Percentiles rank a stretch among this genome's conserved stretches.
phyloP scores from a whole-genome alignment of 768 basidiomycete genomes.

The Lactifluus echinatus region DNA sequence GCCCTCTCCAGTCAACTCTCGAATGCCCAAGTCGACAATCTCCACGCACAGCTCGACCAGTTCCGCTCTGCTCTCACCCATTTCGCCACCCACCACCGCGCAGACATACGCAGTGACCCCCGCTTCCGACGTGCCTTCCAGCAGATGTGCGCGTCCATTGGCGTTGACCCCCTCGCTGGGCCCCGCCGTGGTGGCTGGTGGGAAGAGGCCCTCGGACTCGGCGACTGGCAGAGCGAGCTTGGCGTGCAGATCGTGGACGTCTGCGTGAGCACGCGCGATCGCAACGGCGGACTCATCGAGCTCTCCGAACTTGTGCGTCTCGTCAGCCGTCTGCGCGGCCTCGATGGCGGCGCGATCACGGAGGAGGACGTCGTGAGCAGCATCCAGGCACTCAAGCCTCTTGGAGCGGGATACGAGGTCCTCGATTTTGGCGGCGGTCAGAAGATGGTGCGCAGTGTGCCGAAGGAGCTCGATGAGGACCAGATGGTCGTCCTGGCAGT shows the following conservation, averaged over 20 bases:
- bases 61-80: constrained; percentile 79
- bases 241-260: constrained; percentile 93
- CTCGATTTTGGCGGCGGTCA: constrained; percentile 55
- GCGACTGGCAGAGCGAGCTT: constrained; percentile 94
- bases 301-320: constrained; percentile 77
- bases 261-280: constrained; percentile 77
- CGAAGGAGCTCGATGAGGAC: constrained; percentile 85
- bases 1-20: constrained; percentile 75
- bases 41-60: constrained; percentile 73
- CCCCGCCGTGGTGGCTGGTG: constrained; percentile 84
- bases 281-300: constrained; percentile 90
- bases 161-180: constrained; percentile 89
- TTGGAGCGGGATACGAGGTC: constrained; percentile 88
- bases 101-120: constrained; percentile 76
- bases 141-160: constrained; percentile 91
- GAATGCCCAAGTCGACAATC: constrained; percentile 62
- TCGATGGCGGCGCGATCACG: constrained; percentile 60
- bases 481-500: constrained; percentile 75
- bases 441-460: constrained; percentile 83
- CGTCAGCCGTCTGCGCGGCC: constrained; percentile 67
- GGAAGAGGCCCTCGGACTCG: constrained; percentile 78
- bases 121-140: constrained; percentile 88
- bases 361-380: constrained; percentile 79
- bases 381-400: constrained; percentile 78
- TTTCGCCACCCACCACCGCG: constrained; percentile 79